phyloP scores from a whole-genome alignment of 441 rosid species.

The Biscutella laevigata region DNA sequence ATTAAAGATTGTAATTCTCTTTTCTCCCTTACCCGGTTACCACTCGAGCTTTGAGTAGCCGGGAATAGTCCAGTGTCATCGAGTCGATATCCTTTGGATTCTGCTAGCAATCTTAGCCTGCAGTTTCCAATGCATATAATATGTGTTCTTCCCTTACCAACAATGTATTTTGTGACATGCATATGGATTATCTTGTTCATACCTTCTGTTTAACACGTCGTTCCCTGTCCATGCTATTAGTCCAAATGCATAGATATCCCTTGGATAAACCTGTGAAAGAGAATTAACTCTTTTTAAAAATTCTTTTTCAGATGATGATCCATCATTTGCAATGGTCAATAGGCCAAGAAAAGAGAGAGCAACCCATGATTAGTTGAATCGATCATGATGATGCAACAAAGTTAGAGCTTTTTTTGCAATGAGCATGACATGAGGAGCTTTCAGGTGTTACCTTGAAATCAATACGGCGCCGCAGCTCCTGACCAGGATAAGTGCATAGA shows the following conservation, averaged over 20 bases:
- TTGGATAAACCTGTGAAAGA: slow-evolving; percentile 68
- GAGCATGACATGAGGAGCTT: not conserved
- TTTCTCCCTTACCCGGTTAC: slow-evolving; percentile 54
- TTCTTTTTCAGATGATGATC: too few relatives aligned
- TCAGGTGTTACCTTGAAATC: slow-evolving; percentile 64
- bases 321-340: too few relatives aligned
- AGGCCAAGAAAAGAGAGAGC: not conserved
- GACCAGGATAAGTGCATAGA: slow-evolving; percentile 79
- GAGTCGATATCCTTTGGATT: slow-evolving; percentile 73
- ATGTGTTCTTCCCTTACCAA: not conserved
- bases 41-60: slow-evolving; percentile 62
- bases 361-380: not conserved
- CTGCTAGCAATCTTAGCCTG: slow-evolving; percentile 87
- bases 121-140: slow-evolving; percentile 8
- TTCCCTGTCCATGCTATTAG: slow-evolving; percentile 92
- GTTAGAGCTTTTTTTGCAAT: not conserved
- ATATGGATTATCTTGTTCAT: not conserved
- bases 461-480: slow-evolving; percentile 69
- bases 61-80: slow-evolving; percentile 88
- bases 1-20: not conserved
- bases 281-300: too few relatives aligned
- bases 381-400: not conserved
- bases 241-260: slow-evolving; percentile 81
- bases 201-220: slow-evolving; percentile 86
- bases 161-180: not conserved